Evolutionary conservation across 2,329 filamentous ascomycete genomes (phyloP).

Genomic region (Aspergillus aculeatus): DNA sequence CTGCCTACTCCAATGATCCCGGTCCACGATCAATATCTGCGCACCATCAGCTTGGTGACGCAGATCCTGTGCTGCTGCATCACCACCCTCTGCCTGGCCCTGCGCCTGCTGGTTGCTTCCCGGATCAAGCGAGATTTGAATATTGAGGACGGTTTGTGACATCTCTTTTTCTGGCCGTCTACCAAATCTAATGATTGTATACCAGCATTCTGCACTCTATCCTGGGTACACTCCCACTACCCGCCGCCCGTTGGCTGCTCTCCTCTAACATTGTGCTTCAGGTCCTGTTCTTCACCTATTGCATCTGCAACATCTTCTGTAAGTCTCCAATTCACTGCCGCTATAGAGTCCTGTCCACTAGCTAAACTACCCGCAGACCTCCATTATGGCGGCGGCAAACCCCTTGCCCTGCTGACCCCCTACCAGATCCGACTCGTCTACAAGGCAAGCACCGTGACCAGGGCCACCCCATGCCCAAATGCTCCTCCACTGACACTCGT

Average conservation of each 20-base stretch:
- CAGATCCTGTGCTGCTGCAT: constrained; percentile 8
- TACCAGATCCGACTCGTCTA: not conserved
- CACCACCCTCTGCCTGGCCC: not conserved
- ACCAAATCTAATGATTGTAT: too few species aligned
- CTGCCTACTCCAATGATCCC: not conserved
- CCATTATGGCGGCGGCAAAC: not conserved
- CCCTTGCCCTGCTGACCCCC: not conserved
- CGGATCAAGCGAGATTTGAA: not conserved
- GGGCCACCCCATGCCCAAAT: too few species aligned
- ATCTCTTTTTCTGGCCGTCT: not conserved
- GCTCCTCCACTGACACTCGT: too few species aligned
- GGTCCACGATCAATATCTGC: not conserved
- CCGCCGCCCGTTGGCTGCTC: not conserved
- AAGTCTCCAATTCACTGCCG: not conserved
- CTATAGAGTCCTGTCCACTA: not conserved
- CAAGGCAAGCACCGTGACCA: not conserved
- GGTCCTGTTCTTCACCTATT: not conserved
- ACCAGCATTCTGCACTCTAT: not conserved
- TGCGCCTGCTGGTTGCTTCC: not conserved
- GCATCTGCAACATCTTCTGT: not conserved
- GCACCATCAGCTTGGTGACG: constrained; percentile 4
- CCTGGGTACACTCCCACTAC: not conserved
- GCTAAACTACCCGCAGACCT: not conserved
- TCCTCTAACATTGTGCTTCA: not conserved
- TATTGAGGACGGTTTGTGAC: not conserved